phyloP scores from a whole-genome alignment of 768 basidiomycete genomes.

The Gloeophyllum trabeum region DNA sequence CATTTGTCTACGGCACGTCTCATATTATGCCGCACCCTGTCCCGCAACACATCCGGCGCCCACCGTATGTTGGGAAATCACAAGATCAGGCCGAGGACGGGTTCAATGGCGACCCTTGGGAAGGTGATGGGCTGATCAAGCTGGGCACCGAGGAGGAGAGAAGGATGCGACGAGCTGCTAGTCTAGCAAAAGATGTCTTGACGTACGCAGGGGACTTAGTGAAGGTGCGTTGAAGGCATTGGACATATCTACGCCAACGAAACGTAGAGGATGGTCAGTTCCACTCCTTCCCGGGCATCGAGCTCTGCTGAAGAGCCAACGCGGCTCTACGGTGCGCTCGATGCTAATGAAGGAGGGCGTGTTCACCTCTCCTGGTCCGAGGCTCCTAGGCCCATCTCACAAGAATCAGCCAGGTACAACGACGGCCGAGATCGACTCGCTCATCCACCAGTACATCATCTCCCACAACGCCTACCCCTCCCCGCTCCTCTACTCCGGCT shows the following conservation, averaged over 20 bases:
- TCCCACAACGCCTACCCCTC: conserved; percentile 74
- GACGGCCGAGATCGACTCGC: conserved; percentile 63
- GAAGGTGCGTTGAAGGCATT: conserved; percentile 25
- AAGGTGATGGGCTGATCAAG: conserved; percentile 24
- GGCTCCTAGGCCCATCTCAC: conserved; percentile 4
- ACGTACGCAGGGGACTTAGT: conserved; percentile 42
- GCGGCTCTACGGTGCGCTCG: too few relatives aligned
- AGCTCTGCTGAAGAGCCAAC: too few relatives aligned
- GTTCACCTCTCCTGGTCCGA: conserved; percentile 7
- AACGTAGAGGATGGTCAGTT: too few relatives aligned
- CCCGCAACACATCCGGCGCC: conserved; percentile 40
- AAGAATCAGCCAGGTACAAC: conserved; percentile 17
- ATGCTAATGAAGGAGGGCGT: too few relatives aligned
- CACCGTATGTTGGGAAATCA: conserved; percentile 33
- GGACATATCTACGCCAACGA: too few relatives aligned
- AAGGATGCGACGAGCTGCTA: conserved; percentile 39
- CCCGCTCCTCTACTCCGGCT: conserved; percentile 66
- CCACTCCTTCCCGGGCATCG: conserved; percentile 5
- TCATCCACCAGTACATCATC: conserved; percentile 64
- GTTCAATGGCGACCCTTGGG: background rate
- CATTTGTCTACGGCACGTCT: conserved; percentile 51
- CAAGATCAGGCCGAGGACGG: background rate
- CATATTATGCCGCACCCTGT: conserved; percentile 48
- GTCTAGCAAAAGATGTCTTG: conserved; percentile 44
- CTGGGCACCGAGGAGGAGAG: conserved; percentile 44